Conservation (phyloP, 176 grass and related monocot species). For the Pontederia crassipes region DNA sequence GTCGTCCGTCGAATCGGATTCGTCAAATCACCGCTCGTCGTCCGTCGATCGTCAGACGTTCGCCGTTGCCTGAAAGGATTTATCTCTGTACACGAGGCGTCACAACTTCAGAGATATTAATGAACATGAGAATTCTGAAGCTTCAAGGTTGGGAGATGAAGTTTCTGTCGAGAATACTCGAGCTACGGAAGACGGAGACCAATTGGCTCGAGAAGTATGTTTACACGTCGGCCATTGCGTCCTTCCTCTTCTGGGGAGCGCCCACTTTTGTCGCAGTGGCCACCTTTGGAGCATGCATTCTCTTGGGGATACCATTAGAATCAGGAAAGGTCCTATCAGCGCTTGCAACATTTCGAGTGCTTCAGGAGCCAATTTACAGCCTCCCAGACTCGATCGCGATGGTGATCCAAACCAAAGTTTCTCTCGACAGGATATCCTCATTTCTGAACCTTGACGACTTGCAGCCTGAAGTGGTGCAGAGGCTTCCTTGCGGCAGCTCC, state of each 20-base stretch:
- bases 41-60: too few species aligned
- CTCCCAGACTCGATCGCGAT: constrained; percentile 56
- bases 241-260: constrained; percentile 40
- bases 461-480: neutral
- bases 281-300: constrained; percentile 30
- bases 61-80: neutral
- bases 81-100: neutral
- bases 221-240: constrained; percentile 40
- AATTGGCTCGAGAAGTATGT: constrained; percentile 71
- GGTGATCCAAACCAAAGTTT: constrained; percentile 71
- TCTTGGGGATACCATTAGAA: constrained; percentile 33
- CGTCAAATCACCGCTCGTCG: too few species aligned
- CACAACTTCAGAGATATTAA: constrained; percentile 45
- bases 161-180: constrained; percentile 29
- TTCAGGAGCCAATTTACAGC: constrained; percentile 56
- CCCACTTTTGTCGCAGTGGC: constrained; percentile 50
- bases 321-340: constrained; percentile 59
- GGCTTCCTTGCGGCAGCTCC: constrained; percentile 2
- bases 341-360: constrained; percentile 56
- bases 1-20: too few species aligned
- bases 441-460: constrained; percentile 48
- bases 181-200: constrained; percentile 46
- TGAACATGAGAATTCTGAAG: constrained; percentile 53
- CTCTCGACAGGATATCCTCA: constrained; percentile 39
- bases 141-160: constrained; percentile 61